These are phyloP conservation scores for Stentor roeselii DNA, from an alignment of 73 alveolate genomes.

Conservation along the genomic window DNA sequence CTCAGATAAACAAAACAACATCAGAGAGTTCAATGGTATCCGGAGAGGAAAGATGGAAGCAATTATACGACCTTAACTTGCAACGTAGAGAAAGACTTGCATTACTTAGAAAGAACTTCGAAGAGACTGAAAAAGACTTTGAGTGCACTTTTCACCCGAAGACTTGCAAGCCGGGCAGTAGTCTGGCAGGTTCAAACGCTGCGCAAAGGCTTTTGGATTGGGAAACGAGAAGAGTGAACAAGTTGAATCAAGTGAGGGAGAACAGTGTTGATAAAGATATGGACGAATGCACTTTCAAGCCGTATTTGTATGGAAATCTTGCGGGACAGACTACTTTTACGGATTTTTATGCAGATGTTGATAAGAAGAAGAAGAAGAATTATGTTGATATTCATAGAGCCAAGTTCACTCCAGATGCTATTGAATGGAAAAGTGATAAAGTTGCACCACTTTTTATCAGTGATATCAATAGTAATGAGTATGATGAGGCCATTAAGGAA, in stretches of 20 bases:
- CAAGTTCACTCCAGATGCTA: neutral
- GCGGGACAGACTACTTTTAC: constrained; percentile 1
- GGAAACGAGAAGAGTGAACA: neutral
- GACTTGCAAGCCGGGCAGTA: neutral
- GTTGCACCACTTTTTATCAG: neutral
- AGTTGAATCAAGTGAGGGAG: neutral
- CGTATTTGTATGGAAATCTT: neutral
- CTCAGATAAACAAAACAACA: neutral
- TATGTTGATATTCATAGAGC: neutral
- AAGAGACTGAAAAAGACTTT: constrained; percentile 5
- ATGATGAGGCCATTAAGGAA: constrained; percentile 17
- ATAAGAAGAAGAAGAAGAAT: neutral
- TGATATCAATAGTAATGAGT: neutral
- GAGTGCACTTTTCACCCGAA: constrained; percentile 28
- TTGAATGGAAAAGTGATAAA: neutral
- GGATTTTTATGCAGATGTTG: neutral
- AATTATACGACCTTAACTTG: neutral
- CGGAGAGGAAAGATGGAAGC: neutral
- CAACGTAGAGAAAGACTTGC: neutral
- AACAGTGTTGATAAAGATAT: neutral
- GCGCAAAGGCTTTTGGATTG: constrained; percentile 12
- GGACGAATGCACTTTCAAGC: constrained; percentile 19
- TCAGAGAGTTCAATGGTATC: neutral
- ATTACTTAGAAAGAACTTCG: neutral
- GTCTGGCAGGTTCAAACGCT: neutral